Base-by-base conservation (phyloP, 2,329 filamentous ascomycete genomes). In the Anthostomella pinea region DNA sequence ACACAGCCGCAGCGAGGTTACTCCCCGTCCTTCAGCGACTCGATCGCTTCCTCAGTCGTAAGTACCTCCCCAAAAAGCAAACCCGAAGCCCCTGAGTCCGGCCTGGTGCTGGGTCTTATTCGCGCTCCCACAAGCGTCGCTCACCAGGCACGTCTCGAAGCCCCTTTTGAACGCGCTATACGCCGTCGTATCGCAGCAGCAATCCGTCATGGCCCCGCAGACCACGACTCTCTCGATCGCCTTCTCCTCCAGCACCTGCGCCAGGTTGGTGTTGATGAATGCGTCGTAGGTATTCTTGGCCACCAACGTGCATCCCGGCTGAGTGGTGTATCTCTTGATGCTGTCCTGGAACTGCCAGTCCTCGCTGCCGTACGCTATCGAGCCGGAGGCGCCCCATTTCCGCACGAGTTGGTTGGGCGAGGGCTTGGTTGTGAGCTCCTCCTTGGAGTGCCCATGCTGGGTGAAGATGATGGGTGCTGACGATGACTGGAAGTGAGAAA, bases 141-240 rank as follows among this genome's bases (percentile, higher is more conserved):
- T 39, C 0, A 67, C 61, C 20, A 67, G 38, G 62, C 61, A 66
- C 4, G 63, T 67, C 52, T 66, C 62, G 34, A 52, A 67, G 3
- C 64, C 64, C 6, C 62, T 41, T 47, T 66, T 64, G 36, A 67
- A 66, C 3, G 63, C 61, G 21, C 53, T 53, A 30, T 62, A 35
- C 4, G 52, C 64, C 30, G 63, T 64, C 3, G 64, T 63, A 44
- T 67, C 64, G 36, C 54, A 59, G 43, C 64, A 67, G 37, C 61
- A 66, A 48, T 67, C 62, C 29, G 64, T 67, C 62, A 67, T 66
- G 14, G 66, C 64, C 6, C 65, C 64, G 38, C 59, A 62, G 4
- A 66, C 56, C 8, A 68, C 49, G 9, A 65, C 50, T 20, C 60
- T 54, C 32, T 57, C 49, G 2, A 64, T 48, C 1, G 35, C 45